A percentile compares a stretch with the other conserved stretches of the same genome.
Evolutionary conservation across 192 early-diverging fungal genomes (phyloP).

Genomic region (Gorgonomyces haynaldii): DNA sequence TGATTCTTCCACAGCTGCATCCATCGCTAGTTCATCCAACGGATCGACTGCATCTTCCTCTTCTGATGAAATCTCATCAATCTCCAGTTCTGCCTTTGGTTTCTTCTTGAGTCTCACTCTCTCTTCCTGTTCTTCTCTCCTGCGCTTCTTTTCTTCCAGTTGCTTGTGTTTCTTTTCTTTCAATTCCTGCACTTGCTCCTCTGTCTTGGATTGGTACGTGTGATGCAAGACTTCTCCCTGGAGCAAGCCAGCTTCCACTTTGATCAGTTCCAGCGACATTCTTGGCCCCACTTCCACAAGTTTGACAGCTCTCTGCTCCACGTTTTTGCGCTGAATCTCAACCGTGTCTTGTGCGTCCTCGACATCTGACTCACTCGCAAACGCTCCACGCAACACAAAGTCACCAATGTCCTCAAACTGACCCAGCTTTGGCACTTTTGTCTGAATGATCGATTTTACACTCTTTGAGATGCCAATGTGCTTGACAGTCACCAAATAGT

Average conservation of each 20-base stretch:
- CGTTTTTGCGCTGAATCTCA: slow-evolving; percentile 60
- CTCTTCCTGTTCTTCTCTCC: slow-evolving; percentile 67
- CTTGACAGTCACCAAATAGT: slow-evolving; percentile 82
- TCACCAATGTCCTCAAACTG: slow-evolving; percentile 84
- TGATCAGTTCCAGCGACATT: slow-evolving; percentile 72
- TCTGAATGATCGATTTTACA: slow-evolving; percentile 69
- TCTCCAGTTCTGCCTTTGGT: slow-evolving; percentile 39
- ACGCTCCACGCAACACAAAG: slow-evolving; percentile 73
- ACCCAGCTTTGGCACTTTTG: slow-evolving; percentile 65
- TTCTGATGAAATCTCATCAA: slow-evolving; percentile 28
- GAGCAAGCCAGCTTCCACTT: slow-evolving; percentile 82
- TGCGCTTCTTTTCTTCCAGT: slow-evolving; percentile 49
- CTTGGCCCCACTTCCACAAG: slow-evolving; percentile 85
- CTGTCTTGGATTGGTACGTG: slow-evolving; percentile 59
- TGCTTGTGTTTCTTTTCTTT: slow-evolving; percentile 48
- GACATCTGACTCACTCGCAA: slow-evolving; percentile 80
- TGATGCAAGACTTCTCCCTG: slow-evolving; percentile 91
- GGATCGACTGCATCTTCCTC: slow-evolving; percentile 13
- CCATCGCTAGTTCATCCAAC: slow-evolving; percentile 8
- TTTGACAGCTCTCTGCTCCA: slow-evolving; percentile 74
- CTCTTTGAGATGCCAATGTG: slow-evolving; percentile 80
- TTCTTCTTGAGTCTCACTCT: slow-evolving; percentile 73
- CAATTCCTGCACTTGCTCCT: slow-evolving; percentile 58
- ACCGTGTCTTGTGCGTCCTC: slow-evolving; percentile 88
- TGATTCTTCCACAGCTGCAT: slow-evolving; percentile 8